Conservation (phyloP, 129 eudicot genomes). For the Silybum marianum region DNA sequence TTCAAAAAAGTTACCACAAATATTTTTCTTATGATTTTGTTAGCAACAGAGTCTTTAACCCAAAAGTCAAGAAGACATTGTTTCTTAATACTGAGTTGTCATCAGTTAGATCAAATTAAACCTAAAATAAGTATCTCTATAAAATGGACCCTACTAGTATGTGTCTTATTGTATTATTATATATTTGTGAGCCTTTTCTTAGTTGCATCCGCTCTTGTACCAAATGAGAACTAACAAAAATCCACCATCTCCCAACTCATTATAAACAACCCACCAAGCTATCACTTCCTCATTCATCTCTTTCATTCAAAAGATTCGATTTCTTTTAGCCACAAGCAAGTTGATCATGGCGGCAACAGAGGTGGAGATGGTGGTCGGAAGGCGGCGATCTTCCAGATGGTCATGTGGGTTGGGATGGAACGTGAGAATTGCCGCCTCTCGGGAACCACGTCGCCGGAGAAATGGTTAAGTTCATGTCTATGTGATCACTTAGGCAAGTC, state of each 20-base stretch:
- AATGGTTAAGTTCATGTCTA: slow-evolving; percentile 35
- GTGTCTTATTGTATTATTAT: slow-evolving; percentile 32
- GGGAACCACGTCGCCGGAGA: slow-evolving; percentile 15
- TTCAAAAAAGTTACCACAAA: no score
- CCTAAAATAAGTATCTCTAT: slow-evolving; percentile 16
- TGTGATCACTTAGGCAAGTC: slow-evolving; percentile 50
- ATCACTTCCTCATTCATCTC: slow-evolving; percentile 28
- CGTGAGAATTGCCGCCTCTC: slow-evolving; percentile 34
- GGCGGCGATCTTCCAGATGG: slow-evolving; percentile 11
- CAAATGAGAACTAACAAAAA: slow-evolving; percentile 36
- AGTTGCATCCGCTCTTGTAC: slow-evolving; percentile 45
- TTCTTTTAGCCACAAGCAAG: slow-evolving; percentile 27
- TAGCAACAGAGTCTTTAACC: no score
- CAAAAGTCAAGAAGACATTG: no score
- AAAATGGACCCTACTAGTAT: slow-evolving; percentile 28
- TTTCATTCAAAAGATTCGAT: slow-evolving; percentile 19
- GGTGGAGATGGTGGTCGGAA: slow-evolving; percentile 15
- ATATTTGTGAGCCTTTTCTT: slow-evolving; percentile 24
- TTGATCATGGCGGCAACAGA: slow-evolving; percentile 1
- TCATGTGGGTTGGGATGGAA: slow-evolving; percentile 20
- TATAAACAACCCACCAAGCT: slow-evolving; percentile 39
- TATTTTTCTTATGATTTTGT: no score
- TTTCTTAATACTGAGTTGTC: no score
- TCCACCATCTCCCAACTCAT: slow-evolving; percentile 42
- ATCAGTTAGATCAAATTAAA: no score